Percentiles rank a stretch among this genome's conserved stretches.
Evolutionary conservation across 176 grass and related monocot genomes (phyloP).

Genomic region (Saccharum spontaneum): DNA sequence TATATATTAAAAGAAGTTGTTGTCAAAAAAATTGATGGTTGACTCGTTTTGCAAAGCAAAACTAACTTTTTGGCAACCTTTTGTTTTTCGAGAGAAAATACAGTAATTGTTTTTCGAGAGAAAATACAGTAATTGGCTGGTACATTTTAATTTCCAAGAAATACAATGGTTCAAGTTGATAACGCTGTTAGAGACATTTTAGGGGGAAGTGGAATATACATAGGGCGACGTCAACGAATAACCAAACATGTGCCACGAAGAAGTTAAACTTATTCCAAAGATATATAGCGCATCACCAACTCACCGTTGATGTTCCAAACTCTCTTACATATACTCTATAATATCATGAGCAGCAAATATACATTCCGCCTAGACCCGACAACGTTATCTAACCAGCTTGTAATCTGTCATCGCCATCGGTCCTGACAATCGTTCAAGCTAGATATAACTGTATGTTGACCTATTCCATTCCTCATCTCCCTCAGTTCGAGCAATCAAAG

Average conservation of each 20-base stretch:
- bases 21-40: no score
- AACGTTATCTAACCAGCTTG: slow-evolving; percentile 11
- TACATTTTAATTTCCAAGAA: not conserved
- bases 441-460: not conserved
- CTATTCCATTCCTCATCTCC: not conserved
- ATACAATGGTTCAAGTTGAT: not conserved
- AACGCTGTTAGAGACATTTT: not conserved
- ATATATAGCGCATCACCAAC: slow-evolving; percentile 3
- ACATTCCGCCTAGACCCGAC: slow-evolving; percentile 9
- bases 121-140: not conserved
- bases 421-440: not conserved
- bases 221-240: not conserved
- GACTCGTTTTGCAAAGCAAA: no score
- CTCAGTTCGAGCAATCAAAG: not conserved
- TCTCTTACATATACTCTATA: not conserved
- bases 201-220: not conserved
- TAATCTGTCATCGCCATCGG: not conserved
- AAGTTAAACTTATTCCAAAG: not conserved
- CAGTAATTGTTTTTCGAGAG: not conserved
- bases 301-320: slow-evolving; percentile 17
- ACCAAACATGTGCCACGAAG: not conserved
- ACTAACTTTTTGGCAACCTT: no score
- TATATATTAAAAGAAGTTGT: no score
- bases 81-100: not conserved
- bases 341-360: slow-evolving; percentile 16